Percentiles rank a stretch among this genome's conserved stretches.
Conservation (phyloP, 2,329 filamentous ascomycete species). For the Aspergillus uvarum region DNA sequence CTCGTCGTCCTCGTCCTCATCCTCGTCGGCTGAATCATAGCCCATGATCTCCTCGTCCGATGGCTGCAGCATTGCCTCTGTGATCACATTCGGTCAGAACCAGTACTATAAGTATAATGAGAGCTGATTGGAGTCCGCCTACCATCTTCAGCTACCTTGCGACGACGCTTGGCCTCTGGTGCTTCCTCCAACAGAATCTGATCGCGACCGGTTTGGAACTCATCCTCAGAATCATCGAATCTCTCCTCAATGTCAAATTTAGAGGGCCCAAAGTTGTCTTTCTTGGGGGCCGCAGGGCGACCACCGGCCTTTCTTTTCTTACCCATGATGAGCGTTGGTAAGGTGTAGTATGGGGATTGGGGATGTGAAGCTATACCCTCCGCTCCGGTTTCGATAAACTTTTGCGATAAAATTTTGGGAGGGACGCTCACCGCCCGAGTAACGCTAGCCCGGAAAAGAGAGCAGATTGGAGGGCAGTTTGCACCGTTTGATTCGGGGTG, state of each 20-base stretch:
- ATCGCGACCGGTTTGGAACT: constrained; percentile 85
- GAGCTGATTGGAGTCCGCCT: constrained; percentile 12
- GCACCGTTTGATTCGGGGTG: constrained; percentile 14
- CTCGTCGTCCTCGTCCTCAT: constrained; percentile 49
- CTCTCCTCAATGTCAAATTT: constrained; percentile 59
- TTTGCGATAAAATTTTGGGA: constrained; percentile 38
- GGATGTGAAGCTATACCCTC: constrained; percentile 3
- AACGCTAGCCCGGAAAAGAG: constrained; percentile 17
- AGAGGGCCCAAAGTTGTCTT: constrained; percentile 28
- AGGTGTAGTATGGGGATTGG: neutral
- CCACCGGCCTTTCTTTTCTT: constrained; percentile 69
- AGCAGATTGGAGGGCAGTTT: constrained; percentile 17
- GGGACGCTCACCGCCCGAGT: constrained; percentile 31
- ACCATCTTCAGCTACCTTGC: constrained; percentile 68
- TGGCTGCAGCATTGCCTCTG: constrained; percentile 58
- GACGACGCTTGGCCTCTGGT: constrained; percentile 73
- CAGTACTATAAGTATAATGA: neutral
- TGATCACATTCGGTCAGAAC: constrained; percentile 17
- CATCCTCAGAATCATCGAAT: constrained; percentile 90
- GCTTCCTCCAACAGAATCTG: constrained; percentile 82
- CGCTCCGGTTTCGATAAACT: constrained; percentile 18
- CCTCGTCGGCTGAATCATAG: constrained; percentile 47
- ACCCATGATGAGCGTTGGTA: constrained; percentile 43
- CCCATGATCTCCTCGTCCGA: constrained; percentile 65
- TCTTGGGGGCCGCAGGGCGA: constrained; percentile 39